Percentiles rank a stretch among this genome's conserved stretches.
These are phyloP conservation scores for Globisporangium orthogonon DNA, from an alignment of 352 stramenopile species.

Conservation along the genomic window DNA sequence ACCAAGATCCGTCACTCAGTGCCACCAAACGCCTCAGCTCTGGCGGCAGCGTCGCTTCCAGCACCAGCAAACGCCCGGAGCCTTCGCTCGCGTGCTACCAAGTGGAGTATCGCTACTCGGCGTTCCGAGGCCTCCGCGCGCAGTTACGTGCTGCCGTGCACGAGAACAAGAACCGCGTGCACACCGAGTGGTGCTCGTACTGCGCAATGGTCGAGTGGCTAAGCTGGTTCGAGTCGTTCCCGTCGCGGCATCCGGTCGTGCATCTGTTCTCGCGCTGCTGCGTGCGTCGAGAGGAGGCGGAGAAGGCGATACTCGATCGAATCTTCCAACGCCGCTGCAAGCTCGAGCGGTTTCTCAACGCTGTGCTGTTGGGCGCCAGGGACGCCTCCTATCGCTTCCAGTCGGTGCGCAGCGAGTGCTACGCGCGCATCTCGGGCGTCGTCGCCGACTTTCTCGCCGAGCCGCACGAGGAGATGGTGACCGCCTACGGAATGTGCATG, in stretches of 20 bases:
- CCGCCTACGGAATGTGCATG: too few relatives aligned
- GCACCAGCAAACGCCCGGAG: not conserved
- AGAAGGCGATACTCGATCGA: constrained; percentile 14
- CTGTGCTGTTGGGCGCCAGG: constrained; percentile 34
- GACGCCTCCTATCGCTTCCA: constrained; percentile 46
- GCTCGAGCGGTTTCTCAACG: constrained; percentile 36
- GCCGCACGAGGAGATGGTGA: constrained; percentile 13
- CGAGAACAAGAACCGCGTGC: constrained; percentile 19
- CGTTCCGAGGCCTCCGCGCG: constrained; percentile 40
- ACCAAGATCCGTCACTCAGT: not conserved
- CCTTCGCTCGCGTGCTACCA: constrained; percentile 20
- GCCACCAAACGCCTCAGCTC: not conserved
- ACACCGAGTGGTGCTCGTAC: constrained; percentile 54
- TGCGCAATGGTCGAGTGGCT: constrained; percentile 41
- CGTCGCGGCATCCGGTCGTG: constrained; percentile 27
- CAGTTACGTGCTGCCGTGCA: constrained; percentile 21
- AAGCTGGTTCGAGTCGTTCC: constrained; percentile 29
- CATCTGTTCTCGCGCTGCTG: constrained; percentile 5
- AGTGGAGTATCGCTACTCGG: constrained; percentile 44
- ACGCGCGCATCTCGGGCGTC: constrained; percentile 34
- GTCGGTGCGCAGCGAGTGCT: constrained; percentile 36
- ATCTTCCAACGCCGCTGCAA: constrained; percentile 20
- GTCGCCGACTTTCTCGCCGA: constrained; percentile 51
- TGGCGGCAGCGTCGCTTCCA: not conserved
- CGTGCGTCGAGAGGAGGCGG: not conserved